These are phyloP conservation scores for Rhipidocladum racemiflorum DNA, from an alignment of 176 grass and related monocot genomes.

Conservation along the genomic window DNA sequence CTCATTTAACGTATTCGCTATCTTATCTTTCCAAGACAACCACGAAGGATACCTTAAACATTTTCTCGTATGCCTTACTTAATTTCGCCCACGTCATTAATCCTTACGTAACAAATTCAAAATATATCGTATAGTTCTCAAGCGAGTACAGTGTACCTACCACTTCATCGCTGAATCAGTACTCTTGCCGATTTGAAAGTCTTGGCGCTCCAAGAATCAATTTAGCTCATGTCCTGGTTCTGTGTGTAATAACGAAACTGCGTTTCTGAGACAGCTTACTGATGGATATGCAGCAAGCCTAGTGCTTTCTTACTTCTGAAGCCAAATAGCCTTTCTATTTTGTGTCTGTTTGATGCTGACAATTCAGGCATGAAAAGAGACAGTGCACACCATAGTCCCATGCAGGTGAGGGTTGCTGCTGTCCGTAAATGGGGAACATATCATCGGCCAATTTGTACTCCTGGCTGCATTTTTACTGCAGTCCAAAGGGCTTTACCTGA, in stretches of 20 bases:
- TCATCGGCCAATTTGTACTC: conserved; percentile 5
- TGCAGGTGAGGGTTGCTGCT: neutral
- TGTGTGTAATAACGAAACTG: neutral
- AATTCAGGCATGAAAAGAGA: neutral
- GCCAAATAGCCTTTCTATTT: neutral
- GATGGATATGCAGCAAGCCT: neutral
- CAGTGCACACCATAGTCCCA: neutral
- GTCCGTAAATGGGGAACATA: conserved; percentile 5
- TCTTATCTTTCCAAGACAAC: no score
- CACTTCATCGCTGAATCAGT: no score
- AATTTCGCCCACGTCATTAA: no score
- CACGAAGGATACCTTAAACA: no score
- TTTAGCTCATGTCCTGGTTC: neutral
- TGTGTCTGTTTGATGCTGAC: neutral
- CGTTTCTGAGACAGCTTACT: neutral
- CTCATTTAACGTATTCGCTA: no score
- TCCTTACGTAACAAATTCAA: no score
- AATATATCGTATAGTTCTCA: no score
- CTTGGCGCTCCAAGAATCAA: neutral
- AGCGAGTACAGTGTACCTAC: no score
- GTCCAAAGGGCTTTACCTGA: neutral
- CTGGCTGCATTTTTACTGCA: neutral
- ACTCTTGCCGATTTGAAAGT: no score
- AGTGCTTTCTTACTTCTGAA: neutral
- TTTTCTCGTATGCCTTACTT: no score